phyloP scores from a whole-genome alignment of 352 stramenopile species.

The Globisporangium acanthophoron region DNA sequence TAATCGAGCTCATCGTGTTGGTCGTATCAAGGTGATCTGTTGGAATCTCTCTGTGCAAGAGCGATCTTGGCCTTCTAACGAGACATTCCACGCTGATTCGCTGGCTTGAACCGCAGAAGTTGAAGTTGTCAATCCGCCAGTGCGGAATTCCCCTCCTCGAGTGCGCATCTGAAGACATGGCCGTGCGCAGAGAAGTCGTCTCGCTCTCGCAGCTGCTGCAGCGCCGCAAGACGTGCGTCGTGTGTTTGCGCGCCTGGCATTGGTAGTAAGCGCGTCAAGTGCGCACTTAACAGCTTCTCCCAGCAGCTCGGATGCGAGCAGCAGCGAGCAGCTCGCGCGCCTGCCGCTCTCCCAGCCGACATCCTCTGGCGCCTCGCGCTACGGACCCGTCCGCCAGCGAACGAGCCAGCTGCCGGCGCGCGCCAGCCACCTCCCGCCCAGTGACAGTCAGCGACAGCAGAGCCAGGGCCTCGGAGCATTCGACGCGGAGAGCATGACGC shows the following conservation, averaged over 20 bases:
- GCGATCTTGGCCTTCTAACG: conserved; percentile 1
- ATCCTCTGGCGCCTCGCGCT: conserved; percentile 5
- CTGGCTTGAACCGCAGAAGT: conserved; percentile 1
- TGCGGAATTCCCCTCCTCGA: conserved; percentile 5
- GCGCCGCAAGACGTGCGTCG: conserved; percentile 32
- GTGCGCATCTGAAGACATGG: conserved; percentile 23
- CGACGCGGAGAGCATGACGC: conserved; percentile 2
- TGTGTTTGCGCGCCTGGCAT: conserved; percentile 4
- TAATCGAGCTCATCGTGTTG: neutral
- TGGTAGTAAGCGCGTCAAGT: neutral
- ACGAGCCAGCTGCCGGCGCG: conserved; percentile 6
- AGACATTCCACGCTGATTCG: conserved; percentile 9
- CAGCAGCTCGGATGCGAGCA: conserved; percentile 2
- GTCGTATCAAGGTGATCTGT: neutral
- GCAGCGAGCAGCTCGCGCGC: neutral
- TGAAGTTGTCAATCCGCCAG: conserved; percentile 6
- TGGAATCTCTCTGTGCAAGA: conserved; percentile 10
- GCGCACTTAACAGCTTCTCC: neutral
- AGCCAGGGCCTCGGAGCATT: conserved; percentile 6
- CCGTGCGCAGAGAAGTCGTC: conserved; percentile 58
- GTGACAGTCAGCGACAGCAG: neutral
- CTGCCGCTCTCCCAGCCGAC: conserved; percentile 7
- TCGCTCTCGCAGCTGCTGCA: conserved; percentile 70
- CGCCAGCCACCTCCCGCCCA: neutral
- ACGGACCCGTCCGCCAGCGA: conserved; percentile 8